Base-by-base conservation (phyloP, 192 early-diverging fungal genomes). In the Rhizoclosmatium globosum region DNA sequence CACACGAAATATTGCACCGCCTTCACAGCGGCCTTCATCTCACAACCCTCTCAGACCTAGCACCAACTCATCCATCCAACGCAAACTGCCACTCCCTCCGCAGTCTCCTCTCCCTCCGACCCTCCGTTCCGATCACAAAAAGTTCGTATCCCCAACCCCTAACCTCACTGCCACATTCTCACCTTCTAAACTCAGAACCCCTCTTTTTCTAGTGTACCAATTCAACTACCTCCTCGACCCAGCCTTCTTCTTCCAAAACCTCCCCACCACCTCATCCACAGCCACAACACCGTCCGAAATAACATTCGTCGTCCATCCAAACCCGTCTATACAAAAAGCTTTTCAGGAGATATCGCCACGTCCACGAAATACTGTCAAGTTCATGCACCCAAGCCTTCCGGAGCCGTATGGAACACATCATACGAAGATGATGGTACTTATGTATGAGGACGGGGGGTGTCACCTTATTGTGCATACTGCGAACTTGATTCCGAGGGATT, bases 341-440 rank as follows among this genome's bases (percentile, higher is more conserved):
- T 31, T 31, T 31, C 31, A 31, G 31, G 31, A 31, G 31, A 31
- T 31, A 31, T 31, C 31, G 31, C 31, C 31, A 0, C 31, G 31
- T 31, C 31, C 31, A 31, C 31, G 31, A 31, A 31, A 31, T 31
- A 31, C 31, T 31, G 31, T 31, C 31, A 31, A 31, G 31, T 31
- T 31, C 31, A 31, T 31, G 31, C 31, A 31, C 31, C 31, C 31
- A 31, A 31, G 31, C 31, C 31, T 31, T n/a, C 23, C 17, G 0
- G 77, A 72, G 87, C 62, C 43, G 19, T 76, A 45, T 67, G 90
- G 89, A 4, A 89, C 89, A 6, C 90, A 92, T 79, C 91, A 92
- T 70, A 86, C 91, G 23, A 92, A 92, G 73, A 85, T 89, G 9
- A 91, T 92, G 89, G 43, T 91, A 15, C 44, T 92, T 3, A 85